Evolutionary conservation across 225 moss, liverwort and hornwort genomes (phyloP).

Genomic region (Physcomitrium patens): DNA sequence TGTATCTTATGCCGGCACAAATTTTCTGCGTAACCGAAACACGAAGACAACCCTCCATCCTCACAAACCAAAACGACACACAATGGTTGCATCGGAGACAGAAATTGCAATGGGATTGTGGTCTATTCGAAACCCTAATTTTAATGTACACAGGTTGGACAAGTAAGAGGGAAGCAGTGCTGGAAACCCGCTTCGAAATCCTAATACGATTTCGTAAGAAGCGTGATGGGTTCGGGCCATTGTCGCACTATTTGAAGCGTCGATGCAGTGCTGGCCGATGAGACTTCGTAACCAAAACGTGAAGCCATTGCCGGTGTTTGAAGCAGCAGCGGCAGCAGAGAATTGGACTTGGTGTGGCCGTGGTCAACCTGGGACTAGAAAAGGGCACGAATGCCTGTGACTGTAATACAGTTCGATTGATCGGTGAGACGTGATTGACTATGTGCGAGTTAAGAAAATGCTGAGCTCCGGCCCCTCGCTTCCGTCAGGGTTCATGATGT

Average conservation of each 20-base stretch:
- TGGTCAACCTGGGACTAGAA: slow-evolving; percentile 18
- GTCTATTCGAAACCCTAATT: not conserved
- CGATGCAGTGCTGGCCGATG: no score
- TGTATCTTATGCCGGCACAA: no score
- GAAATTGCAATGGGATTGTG: no score
- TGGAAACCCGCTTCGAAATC: no score
- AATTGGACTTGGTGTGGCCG: not conserved
- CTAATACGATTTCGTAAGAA: slow-evolving; percentile 29
- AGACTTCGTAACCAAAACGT: no score
- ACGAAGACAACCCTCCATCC: no score
- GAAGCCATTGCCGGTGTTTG: no score
- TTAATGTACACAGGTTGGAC: slow-evolving; percentile 6
- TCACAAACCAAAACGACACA: no score
- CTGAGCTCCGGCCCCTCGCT: slow-evolving; percentile 92
- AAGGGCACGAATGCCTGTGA: slow-evolving; percentile 24
- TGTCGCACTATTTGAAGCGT: no score
- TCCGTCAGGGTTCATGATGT: slow-evolving; percentile 95
- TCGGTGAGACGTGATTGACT: not conserved
- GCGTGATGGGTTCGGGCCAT: not conserved
- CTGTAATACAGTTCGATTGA: slow-evolving; percentile 42
- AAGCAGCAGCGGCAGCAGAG: not conserved
- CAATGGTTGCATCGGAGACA: no score
- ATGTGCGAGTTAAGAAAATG: slow-evolving; percentile 78
- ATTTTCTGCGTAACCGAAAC: no score
- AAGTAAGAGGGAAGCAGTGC: not conserved